Evolutionary conservation across 352 stramenopile species (phyloP).

Genomic region (Globisporangium iwayamae): DNA sequence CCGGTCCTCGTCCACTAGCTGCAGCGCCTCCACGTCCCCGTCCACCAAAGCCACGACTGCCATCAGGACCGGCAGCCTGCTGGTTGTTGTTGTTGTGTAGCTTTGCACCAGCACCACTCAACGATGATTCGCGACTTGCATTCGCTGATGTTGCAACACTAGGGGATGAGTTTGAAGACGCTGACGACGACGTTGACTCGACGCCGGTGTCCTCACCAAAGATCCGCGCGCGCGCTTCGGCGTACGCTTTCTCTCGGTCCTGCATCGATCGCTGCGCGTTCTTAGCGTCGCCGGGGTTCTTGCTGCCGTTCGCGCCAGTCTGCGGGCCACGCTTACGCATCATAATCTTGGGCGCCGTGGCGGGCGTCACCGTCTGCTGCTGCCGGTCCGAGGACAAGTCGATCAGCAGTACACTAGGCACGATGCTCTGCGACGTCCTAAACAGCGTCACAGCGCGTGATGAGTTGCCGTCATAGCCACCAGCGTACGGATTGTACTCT

Average conservation of each 20-base stretch:
- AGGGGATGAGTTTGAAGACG: slow-evolving; percentile 14
- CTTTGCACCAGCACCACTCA: slow-evolving; percentile 13
- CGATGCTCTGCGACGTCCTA: slow-evolving; percentile 72
- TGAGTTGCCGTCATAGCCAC: slow-evolving; percentile 58
- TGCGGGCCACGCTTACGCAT: slow-evolving; percentile 67
- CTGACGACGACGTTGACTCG: slow-evolving; percentile 21
- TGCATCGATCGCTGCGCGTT: slow-evolving; percentile 72
- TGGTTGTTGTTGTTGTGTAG: slow-evolving; percentile 20
- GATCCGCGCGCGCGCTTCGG: slow-evolving; percentile 92
- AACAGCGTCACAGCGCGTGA: slow-evolving; percentile 86
- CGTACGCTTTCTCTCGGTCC: slow-evolving; percentile 93
- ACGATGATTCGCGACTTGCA: neutral
- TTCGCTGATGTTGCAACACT: slow-evolving; percentile 5
- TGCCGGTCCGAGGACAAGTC: slow-evolving; percentile 78
- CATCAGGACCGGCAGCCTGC: slow-evolving; percentile 56
- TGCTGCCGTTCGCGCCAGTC: slow-evolving; percentile 33
- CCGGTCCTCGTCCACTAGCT: neutral
- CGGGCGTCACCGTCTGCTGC: slow-evolving; percentile 52
- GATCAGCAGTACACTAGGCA: slow-evolving; percentile 86
- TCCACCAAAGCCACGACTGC: slow-evolving; percentile 41
- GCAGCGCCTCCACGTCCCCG: neutral
- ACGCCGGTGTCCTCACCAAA: slow-evolving; percentile 72
- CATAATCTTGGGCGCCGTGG: slow-evolving; percentile 91
- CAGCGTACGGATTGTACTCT: slow-evolving; percentile 55
- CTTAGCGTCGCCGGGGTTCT: slow-evolving; percentile 29